A percentile compares a stretch with the other conserved stretches of the same genome.
Conservation (phyloP, 345 rosid species). For the Gossypium anomalum region DNA sequence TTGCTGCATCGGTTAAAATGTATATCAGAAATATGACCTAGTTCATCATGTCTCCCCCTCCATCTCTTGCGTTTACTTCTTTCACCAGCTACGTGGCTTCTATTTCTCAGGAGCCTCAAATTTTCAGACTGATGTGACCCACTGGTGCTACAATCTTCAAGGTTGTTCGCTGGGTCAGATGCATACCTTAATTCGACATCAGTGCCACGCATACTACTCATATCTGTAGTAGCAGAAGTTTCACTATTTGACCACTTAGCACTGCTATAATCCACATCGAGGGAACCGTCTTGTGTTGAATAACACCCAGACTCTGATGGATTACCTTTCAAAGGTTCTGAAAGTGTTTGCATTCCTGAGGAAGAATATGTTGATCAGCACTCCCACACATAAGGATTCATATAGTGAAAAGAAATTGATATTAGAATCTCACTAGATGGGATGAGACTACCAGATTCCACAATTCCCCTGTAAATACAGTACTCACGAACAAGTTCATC, state of each 20-base stretch:
- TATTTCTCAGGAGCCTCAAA: conserved; percentile 44
- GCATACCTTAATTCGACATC: conserved; percentile 53
- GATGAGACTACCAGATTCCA: conserved; percentile 40
- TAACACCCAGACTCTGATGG: conserved; percentile 37
- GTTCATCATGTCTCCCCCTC: conserved; percentile 78
- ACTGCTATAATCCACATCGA: conserved; percentile 44
- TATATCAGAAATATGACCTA: conserved; percentile 34
- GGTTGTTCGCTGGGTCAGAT: conserved; percentile 44
- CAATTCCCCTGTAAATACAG: conserved; percentile 88
- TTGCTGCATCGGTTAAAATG: conserved; percentile 37
- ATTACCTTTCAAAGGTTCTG: conserved; percentile 34
- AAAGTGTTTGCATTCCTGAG: conserved; percentile 38
- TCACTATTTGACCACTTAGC: conserved; percentile 59
- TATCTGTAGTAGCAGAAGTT: conserved; percentile 39
- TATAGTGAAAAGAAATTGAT: conserved; percentile 5
- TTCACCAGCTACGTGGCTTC: conserved; percentile 50
- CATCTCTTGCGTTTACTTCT: conserved; percentile 86
- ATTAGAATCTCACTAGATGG: conserved; percentile 36
- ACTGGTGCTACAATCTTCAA: conserved; percentile 82
- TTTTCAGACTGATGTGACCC: conserved; percentile 50
- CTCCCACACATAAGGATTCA: conserved; percentile 12
- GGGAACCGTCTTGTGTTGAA: conserved; percentile 46
- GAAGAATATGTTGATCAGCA: conserved; percentile 13
- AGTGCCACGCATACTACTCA: conserved; percentile 38
- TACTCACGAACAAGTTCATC: conserved; percentile 87